Percentiles rank a stretch among this genome's conserved stretches.
phyloP scores from a whole-genome alignment of 768 basidiomycete species.

The Boletus rubroflammeus region DNA sequence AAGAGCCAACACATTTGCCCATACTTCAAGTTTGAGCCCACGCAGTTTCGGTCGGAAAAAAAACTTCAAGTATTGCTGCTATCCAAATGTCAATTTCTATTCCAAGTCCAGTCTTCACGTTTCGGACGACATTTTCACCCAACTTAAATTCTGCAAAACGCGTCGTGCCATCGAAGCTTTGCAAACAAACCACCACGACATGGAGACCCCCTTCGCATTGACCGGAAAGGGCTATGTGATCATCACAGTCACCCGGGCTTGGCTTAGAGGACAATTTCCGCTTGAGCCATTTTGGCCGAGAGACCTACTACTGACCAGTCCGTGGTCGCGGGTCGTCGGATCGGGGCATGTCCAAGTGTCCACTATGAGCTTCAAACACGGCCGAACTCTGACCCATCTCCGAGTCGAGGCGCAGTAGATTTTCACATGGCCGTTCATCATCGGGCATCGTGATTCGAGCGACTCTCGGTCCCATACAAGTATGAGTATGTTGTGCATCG shows the following conservation, averaged over 20 bases:
- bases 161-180: conserved; percentile 2
- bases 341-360: not conserved
- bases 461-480: no score
- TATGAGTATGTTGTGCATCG: no score
- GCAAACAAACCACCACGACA: conserved; percentile 33
- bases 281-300: not conserved
- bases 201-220: conserved; percentile 91
- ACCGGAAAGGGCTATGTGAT: conserved; percentile 93
- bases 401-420: no score
- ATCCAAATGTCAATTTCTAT: no score
- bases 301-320: no score
- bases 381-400: not conserved
- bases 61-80: no score
- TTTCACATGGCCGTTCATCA: not conserved
- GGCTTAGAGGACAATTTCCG: not conserved
- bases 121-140: no score
- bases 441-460: not conserved
- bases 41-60: no score
- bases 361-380: not conserved
- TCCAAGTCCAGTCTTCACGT: no score
- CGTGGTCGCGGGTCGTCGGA: not conserved
- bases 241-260: conserved; percentile 52
- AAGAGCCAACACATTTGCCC: no score
- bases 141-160: no score
- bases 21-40: no score